These are phyloP conservation scores for Fusarium mexicanum DNA, from an alignment of 2,329 filamentous ascomycete species.

Conservation along the genomic window DNA sequence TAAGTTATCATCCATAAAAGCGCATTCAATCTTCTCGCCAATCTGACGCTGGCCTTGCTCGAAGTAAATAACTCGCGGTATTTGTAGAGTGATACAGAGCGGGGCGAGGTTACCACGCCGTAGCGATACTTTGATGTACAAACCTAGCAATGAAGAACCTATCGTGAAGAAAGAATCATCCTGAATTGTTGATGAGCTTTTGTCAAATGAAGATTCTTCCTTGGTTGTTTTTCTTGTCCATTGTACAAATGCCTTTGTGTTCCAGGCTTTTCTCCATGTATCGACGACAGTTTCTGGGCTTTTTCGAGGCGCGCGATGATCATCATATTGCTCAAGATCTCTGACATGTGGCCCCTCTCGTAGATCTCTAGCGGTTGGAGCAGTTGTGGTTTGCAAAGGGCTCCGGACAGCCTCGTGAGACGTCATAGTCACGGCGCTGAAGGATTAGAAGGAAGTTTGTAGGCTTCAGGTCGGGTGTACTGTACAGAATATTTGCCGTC, in stretches of 20 bases:
- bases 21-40: rapidly evolving
- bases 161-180: background rate
- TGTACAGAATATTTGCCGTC: constrained; percentile 7
- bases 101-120: background rate
- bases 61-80: background rate
- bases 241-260: background rate
- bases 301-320: rapidly evolving
- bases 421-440: background rate
- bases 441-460: background rate
- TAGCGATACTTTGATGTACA: background rate
- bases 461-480: background rate
- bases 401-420: rapidly evolving
- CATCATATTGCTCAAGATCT: rapidly evolving
- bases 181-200: rapidly evolving
- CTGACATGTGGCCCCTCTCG: rapidly evolving
- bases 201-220: background rate
- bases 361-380: too few species aligned
- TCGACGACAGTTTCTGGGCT: background rate
- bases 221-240: background rate
- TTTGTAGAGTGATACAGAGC: background rate
- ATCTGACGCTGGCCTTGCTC: background rate
- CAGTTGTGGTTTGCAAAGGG: rapidly evolving
- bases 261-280: background rate
- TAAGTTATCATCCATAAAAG: background rate
- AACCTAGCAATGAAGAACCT: background rate